A percentile compares a stretch with the other conserved stretches of the same genome.
Conservation (phyloP, 129 eudicot species). For the Tagetes erecta region DNA sequence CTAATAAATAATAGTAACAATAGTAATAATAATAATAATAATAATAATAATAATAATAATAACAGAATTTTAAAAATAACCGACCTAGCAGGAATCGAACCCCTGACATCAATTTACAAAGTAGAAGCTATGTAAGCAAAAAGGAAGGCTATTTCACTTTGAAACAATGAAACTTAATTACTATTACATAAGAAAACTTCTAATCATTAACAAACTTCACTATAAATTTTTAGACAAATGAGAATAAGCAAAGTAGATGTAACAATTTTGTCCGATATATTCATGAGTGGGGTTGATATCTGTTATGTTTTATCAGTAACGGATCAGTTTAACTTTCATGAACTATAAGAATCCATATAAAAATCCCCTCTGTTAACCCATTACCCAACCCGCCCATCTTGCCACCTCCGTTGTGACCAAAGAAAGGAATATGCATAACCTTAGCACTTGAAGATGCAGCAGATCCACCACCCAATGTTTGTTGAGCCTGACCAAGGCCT, state of each 20-base stretch:
- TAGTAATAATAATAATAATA: neutral
- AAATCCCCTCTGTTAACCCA: neutral
- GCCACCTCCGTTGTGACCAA: neutral
- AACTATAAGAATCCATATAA: neutral
- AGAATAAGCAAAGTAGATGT: too few relatives aligned
- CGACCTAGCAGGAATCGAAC: neutral
- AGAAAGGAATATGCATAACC: constrained; percentile 19
- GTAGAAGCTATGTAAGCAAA: too few relatives aligned
- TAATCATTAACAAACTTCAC: too few relatives aligned
- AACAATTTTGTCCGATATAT: too few relatives aligned
- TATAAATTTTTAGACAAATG: too few relatives aligned
- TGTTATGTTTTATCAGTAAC: neutral
- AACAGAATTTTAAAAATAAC: too few relatives aligned
- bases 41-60: too few relatives aligned
- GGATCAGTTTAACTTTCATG: too few relatives aligned
- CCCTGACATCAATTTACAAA: neutral
- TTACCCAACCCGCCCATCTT: constrained; percentile 5
- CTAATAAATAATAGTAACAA: neutral
- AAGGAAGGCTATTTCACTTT: too few relatives aligned
- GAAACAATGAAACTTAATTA: too few relatives aligned
- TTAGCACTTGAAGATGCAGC: constrained; percentile 38
- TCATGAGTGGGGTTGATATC: neutral
- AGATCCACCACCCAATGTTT: constrained; percentile 35
- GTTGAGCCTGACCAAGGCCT: constrained; percentile 42
- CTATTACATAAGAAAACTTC: too few relatives aligned